Evolutionary conservation across 2,329 filamentous ascomycete species (phyloP).

Genomic region (Claviceps monticola): DNA sequence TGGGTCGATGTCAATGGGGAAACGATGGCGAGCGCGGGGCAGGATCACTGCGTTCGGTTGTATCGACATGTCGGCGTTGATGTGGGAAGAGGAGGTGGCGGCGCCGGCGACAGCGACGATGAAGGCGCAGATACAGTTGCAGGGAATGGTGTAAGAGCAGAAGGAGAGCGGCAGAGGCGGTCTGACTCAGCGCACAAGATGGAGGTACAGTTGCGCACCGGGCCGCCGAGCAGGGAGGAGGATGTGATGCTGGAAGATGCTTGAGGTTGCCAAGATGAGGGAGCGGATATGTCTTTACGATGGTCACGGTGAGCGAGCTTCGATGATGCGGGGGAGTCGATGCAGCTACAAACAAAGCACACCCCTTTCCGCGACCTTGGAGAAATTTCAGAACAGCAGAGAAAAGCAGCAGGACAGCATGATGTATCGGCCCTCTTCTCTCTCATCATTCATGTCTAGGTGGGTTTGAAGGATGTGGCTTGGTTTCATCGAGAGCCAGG

Average conservation of each 20-base stretch:
- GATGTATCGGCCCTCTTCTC: too few species aligned
- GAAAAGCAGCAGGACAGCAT: too few species aligned
- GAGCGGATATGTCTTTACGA: neutral
- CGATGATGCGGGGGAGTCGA: neutral
- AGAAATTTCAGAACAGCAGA: too few species aligned
- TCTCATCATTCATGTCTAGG: too few species aligned
- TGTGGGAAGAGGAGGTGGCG: neutral
- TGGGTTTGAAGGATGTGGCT: too few species aligned
- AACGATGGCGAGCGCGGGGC: slow-evolving; percentile 42
- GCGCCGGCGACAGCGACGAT: too few species aligned
- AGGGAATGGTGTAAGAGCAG: neutral
- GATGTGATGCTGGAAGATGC: slow-evolving; percentile 4
- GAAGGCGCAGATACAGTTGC: neutral
- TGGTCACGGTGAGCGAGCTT: slow-evolving; percentile 1
- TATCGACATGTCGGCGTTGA: slow-evolving; percentile 23
- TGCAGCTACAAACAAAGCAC: too few species aligned
- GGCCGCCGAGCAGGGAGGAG: slow-evolving; percentile 5
- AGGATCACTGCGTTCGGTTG: slow-evolving; percentile 39
- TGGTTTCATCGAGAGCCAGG: too few species aligned
- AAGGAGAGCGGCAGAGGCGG: too few species aligned
- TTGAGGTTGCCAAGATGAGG: neutral
- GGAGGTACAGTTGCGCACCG: slow-evolving; percentile 1
- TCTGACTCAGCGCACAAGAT: neutral
- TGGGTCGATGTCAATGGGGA: slow-evolving; percentile 48
- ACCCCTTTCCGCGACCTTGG: too few species aligned